These are phyloP conservation scores for Suillus subaureus DNA, from an alignment of 768 basidiomycete species.

Conservation along the genomic window DNA sequence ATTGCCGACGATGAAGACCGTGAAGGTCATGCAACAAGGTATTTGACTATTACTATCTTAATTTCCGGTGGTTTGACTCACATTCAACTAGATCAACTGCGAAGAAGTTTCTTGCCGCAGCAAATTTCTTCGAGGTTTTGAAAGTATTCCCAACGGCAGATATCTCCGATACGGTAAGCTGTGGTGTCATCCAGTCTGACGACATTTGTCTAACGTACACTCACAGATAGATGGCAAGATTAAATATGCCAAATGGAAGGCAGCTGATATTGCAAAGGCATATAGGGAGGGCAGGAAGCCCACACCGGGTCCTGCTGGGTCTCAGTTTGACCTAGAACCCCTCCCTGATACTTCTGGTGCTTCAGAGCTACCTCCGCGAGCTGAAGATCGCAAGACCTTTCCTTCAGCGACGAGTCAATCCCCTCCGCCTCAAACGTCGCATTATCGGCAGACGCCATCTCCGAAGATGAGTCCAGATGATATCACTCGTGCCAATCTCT, in stretches of 20 bases:
- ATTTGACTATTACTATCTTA: constrained; percentile 15
- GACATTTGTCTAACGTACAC: constrained; percentile 6
- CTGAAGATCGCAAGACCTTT: constrained; percentile 28
- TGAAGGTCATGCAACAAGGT: constrained; percentile 75
- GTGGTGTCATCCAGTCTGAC: not conserved
- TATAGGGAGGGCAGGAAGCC: constrained; percentile 92
- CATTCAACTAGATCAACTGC: constrained; percentile 69
- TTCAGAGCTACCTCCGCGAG: constrained; percentile 20
- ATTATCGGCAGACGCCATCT: constrained; percentile 35
- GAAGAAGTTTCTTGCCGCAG: constrained; percentile 92
- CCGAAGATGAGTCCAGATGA: constrained; percentile 32
- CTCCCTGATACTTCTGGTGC: constrained; percentile 10
- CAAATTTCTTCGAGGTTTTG: constrained; percentile 92
- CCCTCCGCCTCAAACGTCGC: constrained; percentile 15
- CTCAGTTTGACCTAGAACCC: constrained; percentile 28
- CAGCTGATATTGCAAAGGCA: constrained; percentile 91
- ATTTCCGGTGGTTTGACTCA: constrained; percentile 12
- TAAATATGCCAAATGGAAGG: constrained; percentile 97
- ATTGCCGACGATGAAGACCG: constrained; percentile 92
- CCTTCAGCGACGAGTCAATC: constrained; percentile 26
- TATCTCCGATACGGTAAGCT: constrained; percentile 57
- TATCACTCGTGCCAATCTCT: constrained; percentile 31
- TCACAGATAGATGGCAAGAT: constrained; percentile 82
- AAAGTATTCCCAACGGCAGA: constrained; percentile 68
- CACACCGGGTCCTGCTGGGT: constrained; percentile 72